Conservation (phyloP, 2,329 filamentous ascomycete genomes). For the Xylogone sp. region DNA sequence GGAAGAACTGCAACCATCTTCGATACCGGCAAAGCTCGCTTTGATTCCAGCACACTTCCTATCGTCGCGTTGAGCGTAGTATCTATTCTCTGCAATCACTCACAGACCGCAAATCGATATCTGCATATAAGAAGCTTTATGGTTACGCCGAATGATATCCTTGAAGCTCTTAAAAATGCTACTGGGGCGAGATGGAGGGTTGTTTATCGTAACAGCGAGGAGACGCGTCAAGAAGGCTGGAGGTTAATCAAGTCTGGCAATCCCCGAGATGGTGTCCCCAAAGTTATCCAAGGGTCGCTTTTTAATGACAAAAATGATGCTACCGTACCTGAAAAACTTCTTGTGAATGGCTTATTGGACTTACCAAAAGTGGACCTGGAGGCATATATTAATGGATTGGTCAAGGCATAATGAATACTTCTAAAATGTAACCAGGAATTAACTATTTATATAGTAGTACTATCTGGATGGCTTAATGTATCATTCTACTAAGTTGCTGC, state of each 20-base stretch:
- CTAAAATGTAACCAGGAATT: background rate
- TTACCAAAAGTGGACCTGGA: conserved; percentile 11
- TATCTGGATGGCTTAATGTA: background rate
- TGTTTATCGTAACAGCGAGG: conserved; percentile 5
- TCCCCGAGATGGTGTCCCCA: conserved; percentile 6
- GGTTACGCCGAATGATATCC: conserved; percentile 26
- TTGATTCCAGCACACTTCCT: conserved; percentile 15
- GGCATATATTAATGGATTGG: background rate
- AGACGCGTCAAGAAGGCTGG: conserved; percentile 6
- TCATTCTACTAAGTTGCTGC: background rate
- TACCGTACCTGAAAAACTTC: conserved; percentile 5
- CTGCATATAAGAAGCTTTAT: conserved; percentile 26
- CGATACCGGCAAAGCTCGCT: conserved; percentile 22
- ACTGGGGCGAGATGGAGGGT: conserved; percentile 26
- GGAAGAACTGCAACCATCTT: conserved; percentile 24
- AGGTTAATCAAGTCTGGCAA: background rate
- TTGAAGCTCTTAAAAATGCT: conserved; percentile 20
- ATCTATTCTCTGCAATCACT: conserved; percentile 28
- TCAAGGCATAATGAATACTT: background rate
- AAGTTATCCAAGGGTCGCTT: conserved; percentile 12
- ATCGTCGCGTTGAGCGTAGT: conserved; percentile 30
- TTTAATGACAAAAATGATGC: conserved; percentile 11
- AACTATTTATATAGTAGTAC: background rate
- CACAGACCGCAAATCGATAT: conserved; percentile 28
- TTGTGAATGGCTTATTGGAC: conserved; percentile 11